Conservation (phyloP, 2,329 filamentous ascomycete genomes). For the Botrytis fabae region DNA sequence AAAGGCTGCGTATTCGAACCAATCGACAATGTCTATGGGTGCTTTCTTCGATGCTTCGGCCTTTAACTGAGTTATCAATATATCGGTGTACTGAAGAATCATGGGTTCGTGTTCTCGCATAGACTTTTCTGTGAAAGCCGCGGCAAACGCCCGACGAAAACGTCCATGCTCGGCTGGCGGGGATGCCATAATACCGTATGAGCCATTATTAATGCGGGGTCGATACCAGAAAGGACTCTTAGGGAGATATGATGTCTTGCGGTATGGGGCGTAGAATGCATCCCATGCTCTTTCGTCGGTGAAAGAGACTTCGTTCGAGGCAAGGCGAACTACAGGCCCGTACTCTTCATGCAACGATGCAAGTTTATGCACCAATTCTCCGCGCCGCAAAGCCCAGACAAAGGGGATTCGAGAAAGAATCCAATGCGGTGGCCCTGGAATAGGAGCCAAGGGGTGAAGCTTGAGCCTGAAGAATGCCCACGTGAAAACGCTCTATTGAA, state of each 20-base stretch:
- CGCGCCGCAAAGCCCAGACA: neutral
- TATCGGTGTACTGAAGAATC: neutral
- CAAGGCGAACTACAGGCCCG: slow-evolving; percentile 40
- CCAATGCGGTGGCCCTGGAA: neutral
- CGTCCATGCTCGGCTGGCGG: neutral
- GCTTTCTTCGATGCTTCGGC: neutral
- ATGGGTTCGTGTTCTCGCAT: slow-evolving; percentile 10
- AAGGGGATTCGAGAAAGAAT: neutral
- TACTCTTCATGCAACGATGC: slow-evolving; percentile 36
- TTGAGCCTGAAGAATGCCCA: neutral
- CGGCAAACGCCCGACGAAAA: neutral
- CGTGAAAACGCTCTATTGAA: neutral
- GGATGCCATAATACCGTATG: slow-evolving; percentile 8
- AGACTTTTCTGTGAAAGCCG: slow-evolving; percentile 8
- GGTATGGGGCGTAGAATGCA: neutral
- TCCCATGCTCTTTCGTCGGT: slow-evolving; percentile 5
- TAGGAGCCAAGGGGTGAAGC: neutral
- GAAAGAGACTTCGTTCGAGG: slow-evolving; percentile 42
- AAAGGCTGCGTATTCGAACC: slow-evolving; percentile 7
- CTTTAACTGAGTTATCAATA: neutral
- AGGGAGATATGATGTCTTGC: neutral
- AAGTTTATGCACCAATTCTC: neutral
- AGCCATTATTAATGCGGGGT: neutral
- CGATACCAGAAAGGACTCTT: slow-evolving; percentile 12
- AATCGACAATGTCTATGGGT: neutral